These are phyloP conservation scores for Dactylella cylindrospora DNA, from an alignment of 2,329 filamentous ascomycete species.

Conservation along the genomic window DNA sequence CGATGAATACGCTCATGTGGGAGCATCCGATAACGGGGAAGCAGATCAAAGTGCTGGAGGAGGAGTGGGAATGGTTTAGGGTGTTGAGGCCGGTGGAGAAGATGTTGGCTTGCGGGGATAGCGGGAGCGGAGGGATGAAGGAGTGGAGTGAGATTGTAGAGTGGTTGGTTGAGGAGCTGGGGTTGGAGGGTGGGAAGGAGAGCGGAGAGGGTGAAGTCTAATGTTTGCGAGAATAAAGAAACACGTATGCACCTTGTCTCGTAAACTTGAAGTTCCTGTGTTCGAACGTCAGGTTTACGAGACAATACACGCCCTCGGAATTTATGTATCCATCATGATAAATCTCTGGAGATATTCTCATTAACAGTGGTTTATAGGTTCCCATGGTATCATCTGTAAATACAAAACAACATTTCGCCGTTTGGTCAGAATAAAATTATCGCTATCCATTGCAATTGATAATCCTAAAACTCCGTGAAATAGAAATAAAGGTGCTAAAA, in stretches of 20 bases:
- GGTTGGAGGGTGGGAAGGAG: conserved; percentile 47
- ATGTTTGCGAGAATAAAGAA: neutral
- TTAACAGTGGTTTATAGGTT: too few relatives aligned
- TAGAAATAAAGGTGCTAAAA: neutral
- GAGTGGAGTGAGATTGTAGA: conserved; percentile 75
- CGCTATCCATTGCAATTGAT: too few relatives aligned
- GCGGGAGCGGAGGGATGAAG: conserved; percentile 78
- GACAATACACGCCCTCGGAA: too few relatives aligned
- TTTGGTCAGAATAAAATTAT: too few relatives aligned
- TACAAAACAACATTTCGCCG: too few relatives aligned
- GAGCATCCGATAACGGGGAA: conserved; percentile 74
- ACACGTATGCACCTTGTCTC: neutral
- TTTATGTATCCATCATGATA: too few relatives aligned
- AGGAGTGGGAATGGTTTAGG: conserved; percentile 79
- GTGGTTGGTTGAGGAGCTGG: conserved; percentile 61
- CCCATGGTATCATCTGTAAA: too few relatives aligned
- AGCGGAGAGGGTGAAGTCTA: neutral
- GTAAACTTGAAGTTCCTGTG: neutral
- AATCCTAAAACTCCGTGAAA: too few relatives aligned
- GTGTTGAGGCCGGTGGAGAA: conserved; percentile 74
- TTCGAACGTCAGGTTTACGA: neutral
- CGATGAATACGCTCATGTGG: conserved; percentile 94
- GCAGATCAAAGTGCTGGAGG: conserved; percentile 69
- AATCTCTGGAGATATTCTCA: too few relatives aligned
- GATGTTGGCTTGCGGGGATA: conserved; percentile 78